Base-by-base conservation (phyloP, 2,329 filamentous ascomycete species). In the Daldinia eschscholtzii region DNA sequence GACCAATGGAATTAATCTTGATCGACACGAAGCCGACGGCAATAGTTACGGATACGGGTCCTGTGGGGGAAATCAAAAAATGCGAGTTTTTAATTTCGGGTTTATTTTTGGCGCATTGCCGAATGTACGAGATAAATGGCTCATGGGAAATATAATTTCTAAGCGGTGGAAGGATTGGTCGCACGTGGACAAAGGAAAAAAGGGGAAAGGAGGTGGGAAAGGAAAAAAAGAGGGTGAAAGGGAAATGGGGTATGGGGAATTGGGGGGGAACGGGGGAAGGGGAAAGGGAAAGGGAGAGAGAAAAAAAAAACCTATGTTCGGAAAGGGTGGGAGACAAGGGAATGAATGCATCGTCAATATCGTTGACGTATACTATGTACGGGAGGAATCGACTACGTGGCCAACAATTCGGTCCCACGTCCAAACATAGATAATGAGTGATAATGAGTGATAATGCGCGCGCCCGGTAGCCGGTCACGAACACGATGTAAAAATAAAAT, bases 281-380 rank as follows among this genome's bases (percentile, higher is more conserved):
- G 35, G 28, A 46, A 42, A 60, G 52, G 44, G 30, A 30, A 57
- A 28, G 35, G 44, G 41, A 23, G 13, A 9, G 44, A 41, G 56
- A 42, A 56, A 44, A 41, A 52, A 58, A 55, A 50, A 55, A 39
- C 62, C 53, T 55, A 15, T 64, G 46, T 28, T 42, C 53, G 53
- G 53, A 33, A 64, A 58, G 20, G 44, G 57, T 57, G 35, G 57
- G 61, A 57, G 39, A 59, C 53, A 57, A 57, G 53, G 53, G 37
- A 41, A 41, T 57, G 53, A 57, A 41, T 57, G 33, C 42, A 57
- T 55, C 52, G 52, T 55, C 57, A 63, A 64, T 63, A 44, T 66
- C 53, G 60, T 65, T 64, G 65, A 70, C 65, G 61, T 70, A 68
- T 50, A 66, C 60, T 52, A 64, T 68, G 68, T 68, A 63, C 48